A percentile compares a stretch with the other conserved stretches of the same genome.
Conservation (phyloP, 1,284 basidiomycete species). For the Pseudozyma tsukubaensis region DNA sequence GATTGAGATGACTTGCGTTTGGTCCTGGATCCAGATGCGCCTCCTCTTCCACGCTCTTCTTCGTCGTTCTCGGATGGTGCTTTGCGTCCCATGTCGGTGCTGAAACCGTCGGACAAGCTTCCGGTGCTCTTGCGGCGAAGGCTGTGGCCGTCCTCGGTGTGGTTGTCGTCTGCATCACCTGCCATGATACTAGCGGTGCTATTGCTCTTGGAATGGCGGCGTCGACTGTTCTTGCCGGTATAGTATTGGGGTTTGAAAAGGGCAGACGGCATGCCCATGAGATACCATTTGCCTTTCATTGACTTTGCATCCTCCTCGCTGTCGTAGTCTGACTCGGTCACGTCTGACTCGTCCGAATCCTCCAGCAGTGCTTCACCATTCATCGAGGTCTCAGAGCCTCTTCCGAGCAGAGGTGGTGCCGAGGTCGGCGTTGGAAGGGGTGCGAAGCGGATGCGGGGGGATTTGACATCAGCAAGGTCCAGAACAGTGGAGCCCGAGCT, state of each 20-base stretch:
- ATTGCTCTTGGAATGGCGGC: slow-evolving; percentile 24
- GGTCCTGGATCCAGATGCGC: slow-evolving; percentile 15
- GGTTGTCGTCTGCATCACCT: slow-evolving; percentile 24
- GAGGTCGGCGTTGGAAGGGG: slow-evolving; percentile 44
- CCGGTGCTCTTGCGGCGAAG: slow-evolving; percentile 47
- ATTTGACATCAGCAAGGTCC: slow-evolving; percentile 30
- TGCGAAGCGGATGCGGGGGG: slow-evolving; percentile 54
- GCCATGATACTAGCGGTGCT: slow-evolving; percentile 6
- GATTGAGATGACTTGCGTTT: slow-evolving; percentile 38
- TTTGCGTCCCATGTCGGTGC: slow-evolving; percentile 17
- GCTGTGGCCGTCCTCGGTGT: slow-evolving; percentile 25
- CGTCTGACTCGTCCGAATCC: slow-evolving; percentile 34
- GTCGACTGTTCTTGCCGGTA: slow-evolving; percentile 36
- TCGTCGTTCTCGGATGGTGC: slow-evolving; percentile 38
- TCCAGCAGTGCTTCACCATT: slow-evolving; percentile 11
- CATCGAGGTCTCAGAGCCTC: slow-evolving; percentile 5
- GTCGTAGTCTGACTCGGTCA: slow-evolving; percentile 39
- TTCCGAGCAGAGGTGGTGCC: slow-evolving; percentile 15
- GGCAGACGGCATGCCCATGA: slow-evolving; percentile 63
- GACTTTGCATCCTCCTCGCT: slow-evolving; percentile 38
- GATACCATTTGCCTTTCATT: slow-evolving; percentile 60
- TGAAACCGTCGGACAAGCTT: slow-evolving; percentile 24
- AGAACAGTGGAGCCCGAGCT: slow-evolving; percentile 13
- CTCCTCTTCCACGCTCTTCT: slow-evolving; percentile 39
- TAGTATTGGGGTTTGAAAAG: slow-evolving; percentile 56